Evolutionary conservation across 345 rosid genomes (phyloP).

Genomic region (Iberis pinnata): DNA sequence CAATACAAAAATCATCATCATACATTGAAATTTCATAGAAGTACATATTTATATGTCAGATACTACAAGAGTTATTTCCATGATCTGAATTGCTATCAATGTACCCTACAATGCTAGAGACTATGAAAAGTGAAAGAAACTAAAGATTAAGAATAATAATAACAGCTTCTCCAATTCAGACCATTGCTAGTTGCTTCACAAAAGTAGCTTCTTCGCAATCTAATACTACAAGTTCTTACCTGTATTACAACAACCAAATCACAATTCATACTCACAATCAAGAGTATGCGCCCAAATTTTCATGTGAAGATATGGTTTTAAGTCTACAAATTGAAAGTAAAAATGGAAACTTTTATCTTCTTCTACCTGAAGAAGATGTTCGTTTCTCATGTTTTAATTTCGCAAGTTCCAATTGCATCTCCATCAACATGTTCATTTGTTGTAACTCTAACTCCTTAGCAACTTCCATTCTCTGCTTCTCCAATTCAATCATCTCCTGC

Average conservation of each 20-base stretch:
- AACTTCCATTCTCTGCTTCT: conserved; percentile 73
- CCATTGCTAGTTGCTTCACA: conserved; percentile 20
- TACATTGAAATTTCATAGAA: conserved; percentile 33
- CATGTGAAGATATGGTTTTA: too few species aligned
- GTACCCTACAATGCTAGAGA: conserved; percentile 27
- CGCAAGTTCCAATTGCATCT: conserved; percentile 58
- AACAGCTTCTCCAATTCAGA: conserved; percentile 23
- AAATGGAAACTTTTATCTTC: not conserved
- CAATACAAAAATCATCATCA: conserved; percentile 28
- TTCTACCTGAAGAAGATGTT: conserved; percentile 32
- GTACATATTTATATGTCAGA: conserved; percentile 30
- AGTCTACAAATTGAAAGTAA: not conserved
- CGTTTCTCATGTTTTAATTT: conserved; percentile 39
- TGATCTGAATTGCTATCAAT: conserved; percentile 25
- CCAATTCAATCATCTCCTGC: conserved; percentile 62
- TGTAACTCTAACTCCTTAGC: conserved; percentile 61
- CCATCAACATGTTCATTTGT: conserved; percentile 64
- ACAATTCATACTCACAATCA: too few species aligned
- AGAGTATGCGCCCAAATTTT: too few species aligned
- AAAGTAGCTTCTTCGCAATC: conserved; percentile 16
- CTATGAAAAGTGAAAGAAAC: not conserved
- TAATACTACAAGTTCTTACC: conserved; percentile 31
- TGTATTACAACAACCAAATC: too few species aligned
- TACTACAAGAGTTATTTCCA: conserved; percentile 1
- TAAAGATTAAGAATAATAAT: conserved; percentile 24